Conservation (phyloP, 1,284 basidiomycete genomes). For the Ceratobasidium sp. region DNA sequence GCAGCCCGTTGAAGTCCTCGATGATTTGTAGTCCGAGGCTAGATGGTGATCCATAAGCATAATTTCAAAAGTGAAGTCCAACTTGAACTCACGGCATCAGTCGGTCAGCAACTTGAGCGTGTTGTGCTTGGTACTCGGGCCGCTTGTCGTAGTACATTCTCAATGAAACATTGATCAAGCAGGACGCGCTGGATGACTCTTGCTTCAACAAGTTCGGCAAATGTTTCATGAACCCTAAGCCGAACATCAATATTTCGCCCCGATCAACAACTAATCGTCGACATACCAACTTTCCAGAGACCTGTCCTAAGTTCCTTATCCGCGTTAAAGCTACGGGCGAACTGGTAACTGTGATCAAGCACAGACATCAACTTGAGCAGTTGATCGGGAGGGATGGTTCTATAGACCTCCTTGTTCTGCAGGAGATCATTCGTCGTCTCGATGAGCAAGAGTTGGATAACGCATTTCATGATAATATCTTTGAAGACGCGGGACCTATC, state of each 20-base stretch:
- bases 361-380: conserved; percentile 93
- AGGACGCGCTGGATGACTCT: conserved; percentile 96
- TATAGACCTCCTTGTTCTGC: conserved; percentile 91
- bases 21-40: conserved; percentile 93
- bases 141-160: conserved; percentile 96
- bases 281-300: conserved; percentile 98
- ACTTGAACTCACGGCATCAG: conserved; percentile 81
- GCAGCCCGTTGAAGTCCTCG: conserved; percentile 90
- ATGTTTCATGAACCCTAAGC: conserved; percentile 97
- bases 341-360: conserved; percentile 96
- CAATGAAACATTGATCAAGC: conserved; percentile 90
- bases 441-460: conserved; percentile 94
- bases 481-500: conserved; percentile 94
- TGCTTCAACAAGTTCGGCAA: conserved; percentile 98
- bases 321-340: conserved; percentile 97
- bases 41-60: conserved; percentile 40
- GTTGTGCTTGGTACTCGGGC: conserved; percentile 81
- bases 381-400: conserved; percentile 93
- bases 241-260: background rate
- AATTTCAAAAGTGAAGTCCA: conserved; percentile 10
- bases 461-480: conserved; percentile 99
- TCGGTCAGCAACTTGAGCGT: conserved; percentile 86
- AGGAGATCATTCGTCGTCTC: conserved; percentile 98
- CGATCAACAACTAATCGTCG: background rate
- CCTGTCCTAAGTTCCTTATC: conserved; percentile 97